Evolutionary conservation across 2,329 filamentous ascomycete genomes (phyloP), one percentile per base, ranked within the genome.

Genomic region (Neopestalotiopsis sp.): DNA sequence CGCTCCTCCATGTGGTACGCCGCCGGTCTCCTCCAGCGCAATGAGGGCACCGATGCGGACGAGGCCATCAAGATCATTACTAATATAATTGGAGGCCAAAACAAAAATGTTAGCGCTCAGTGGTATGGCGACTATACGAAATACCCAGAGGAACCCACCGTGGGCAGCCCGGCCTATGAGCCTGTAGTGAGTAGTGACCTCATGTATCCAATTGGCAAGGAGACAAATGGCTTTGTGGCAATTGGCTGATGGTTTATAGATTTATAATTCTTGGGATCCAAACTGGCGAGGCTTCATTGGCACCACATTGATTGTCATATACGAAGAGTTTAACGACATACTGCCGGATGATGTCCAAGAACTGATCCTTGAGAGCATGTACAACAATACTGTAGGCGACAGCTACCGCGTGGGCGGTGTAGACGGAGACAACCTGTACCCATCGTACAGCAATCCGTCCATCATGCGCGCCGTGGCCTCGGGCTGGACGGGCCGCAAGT

Each of bases 221-320:
- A 24, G n/a, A 52, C 17, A 52, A 24, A 28, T 28, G 24, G 24
- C 24, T 28, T 28, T 52, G 34, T 52, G 45, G 45, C 20, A 40
- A 20, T 12, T 49, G 17, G 56, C 62, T 56, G 28, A 62, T 17
- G 24, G 32, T 4, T 24, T 7, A 2, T 42, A 68, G 66, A 69
- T 84, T 20, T 85, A 87, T 70, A 80, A 83, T 67, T 81, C 81
- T 1, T 87, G 84, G 83, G 85, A 87, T 72, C 84, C 84, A 0
- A 87, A 87, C 68, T 87, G 85, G 85, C 78, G 85, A 70, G 85
- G 85, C 2, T 87, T 88, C 69, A 81, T 87, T 34, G 84, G 84
- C 2, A 86, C 84, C 0, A 81, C 84, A 0, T 81, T 87, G 45
- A 83, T 87, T 34, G 75, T 87, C 6, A 83, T 83, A 52, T 77